phyloP scores from a whole-genome alignment of 2,329 filamentous ascomycete genomes.

The Trichoderma koningii region DNA sequence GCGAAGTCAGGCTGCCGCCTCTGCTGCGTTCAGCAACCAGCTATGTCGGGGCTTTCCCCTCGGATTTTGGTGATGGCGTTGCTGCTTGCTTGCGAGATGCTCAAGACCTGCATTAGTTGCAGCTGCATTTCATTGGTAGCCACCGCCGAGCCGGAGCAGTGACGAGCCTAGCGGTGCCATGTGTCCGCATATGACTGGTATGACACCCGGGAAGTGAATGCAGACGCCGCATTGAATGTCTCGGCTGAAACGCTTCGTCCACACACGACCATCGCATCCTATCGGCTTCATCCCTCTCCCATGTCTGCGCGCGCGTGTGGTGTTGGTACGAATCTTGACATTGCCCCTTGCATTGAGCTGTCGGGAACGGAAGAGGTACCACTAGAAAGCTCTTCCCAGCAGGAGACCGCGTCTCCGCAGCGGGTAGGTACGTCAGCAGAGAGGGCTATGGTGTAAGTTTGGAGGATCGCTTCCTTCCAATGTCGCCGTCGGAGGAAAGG shows the following conservation, averaged over 20 bases:
- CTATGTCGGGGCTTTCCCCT: neutral
- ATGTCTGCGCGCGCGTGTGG: neutral
- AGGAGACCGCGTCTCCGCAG: neutral
- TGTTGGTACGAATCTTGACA: neutral
- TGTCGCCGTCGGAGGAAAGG: neutral
- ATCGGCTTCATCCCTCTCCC: neutral
- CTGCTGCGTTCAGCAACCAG: neutral
- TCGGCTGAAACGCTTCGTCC: neutral
- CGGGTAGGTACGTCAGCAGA: too few species aligned
- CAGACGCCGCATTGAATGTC: neutral
- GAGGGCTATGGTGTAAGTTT: neutral
- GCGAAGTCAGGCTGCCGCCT: neutral
- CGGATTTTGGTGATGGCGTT: neutral
- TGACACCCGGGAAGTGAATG: neutral
- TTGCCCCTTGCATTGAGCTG: constrained; percentile 13
- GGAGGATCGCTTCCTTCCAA: neutral
- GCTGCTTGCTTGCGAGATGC: neutral
- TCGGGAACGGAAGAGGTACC: neutral
- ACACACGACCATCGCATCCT: neutral
- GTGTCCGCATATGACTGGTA: constrained; percentile 4
- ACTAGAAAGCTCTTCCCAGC: neutral
- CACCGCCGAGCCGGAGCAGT: neutral
- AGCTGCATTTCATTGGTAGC: neutral
- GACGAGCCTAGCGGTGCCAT: neutral
- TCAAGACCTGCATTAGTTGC: neutral